Percentiles rank a stretch among this genome's conserved stretches.
Evolutionary conservation across 352 stramenopile species (phyloP).

Genomic region (Globisporangium nunn): DNA sequence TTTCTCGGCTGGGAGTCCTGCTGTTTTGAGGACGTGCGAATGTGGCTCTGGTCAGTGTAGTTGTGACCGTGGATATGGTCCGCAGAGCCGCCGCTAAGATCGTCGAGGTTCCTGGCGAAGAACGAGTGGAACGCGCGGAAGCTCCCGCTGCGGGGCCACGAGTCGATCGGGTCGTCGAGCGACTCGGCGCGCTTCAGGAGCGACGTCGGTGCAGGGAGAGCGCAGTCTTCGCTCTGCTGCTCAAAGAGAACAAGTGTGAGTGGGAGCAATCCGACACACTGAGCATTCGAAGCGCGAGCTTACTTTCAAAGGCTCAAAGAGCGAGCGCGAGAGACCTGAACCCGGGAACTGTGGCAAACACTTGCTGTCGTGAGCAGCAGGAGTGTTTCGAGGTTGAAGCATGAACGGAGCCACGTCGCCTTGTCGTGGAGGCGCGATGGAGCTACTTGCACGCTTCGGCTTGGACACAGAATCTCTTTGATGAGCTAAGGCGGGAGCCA

Average conservation of each 20-base stretch:
- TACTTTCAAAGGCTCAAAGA: slow-evolving; percentile 4
- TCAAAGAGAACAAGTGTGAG: background rate
- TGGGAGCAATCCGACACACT: background rate
- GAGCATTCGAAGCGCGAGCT: background rate
- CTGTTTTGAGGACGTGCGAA: background rate
- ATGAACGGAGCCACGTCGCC: slow-evolving; percentile 8
- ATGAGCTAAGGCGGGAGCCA: background rate
- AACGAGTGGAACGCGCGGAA: slow-evolving; percentile 44
- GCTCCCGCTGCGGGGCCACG: slow-evolving; percentile 21
- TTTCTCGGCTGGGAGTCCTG: too few relatives aligned
- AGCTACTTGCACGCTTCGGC: background rate
- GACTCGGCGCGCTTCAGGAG: slow-evolving; percentile 13
- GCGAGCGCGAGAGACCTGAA: background rate
- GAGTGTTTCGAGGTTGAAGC: background rate
- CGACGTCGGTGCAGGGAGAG: slow-evolving; percentile 4
- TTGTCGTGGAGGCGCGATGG: background rate
- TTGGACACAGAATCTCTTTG: background rate
- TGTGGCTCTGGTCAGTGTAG: background rate
- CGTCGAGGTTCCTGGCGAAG: slow-evolving; percentile 22
- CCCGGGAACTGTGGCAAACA: background rate
- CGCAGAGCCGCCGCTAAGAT: background rate
- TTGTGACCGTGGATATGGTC: background rate
- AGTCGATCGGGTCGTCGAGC: slow-evolving; percentile 11
- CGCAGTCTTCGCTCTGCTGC: slow-evolving; percentile 4
- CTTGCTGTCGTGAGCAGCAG: background rate